A percentile compares a stretch with the other conserved stretches of the same genome.
Conservation (phyloP, 2,329 filamentous ascomycete species). For the Rhytidhysteron rufulum region DNA sequence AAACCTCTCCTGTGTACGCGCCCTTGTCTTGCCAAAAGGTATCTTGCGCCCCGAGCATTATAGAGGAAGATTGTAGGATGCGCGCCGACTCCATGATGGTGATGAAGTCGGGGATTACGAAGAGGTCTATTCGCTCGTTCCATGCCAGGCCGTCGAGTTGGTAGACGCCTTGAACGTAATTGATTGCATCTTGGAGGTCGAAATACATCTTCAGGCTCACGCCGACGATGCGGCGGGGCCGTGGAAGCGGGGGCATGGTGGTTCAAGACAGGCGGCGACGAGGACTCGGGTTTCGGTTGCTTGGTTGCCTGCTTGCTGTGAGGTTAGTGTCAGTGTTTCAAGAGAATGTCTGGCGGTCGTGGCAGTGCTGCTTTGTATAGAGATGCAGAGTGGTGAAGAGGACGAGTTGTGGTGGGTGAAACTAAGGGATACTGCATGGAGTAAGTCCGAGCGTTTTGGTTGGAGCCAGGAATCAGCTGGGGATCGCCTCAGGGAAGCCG, state of each 20-base stretch:
- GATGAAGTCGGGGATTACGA: conserved; percentile 75
- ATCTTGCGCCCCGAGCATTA: conserved; percentile 73
- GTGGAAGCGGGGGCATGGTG: conserved; percentile 27
- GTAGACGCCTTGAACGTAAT: conserved; percentile 42
- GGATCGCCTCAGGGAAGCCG: conserved; percentile 10
- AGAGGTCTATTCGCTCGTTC: conserved; percentile 62
- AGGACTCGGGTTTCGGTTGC: too few species aligned
- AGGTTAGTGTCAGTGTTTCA: too few species aligned
- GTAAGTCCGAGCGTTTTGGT: conserved; percentile 10
- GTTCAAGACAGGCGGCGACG: background rate
- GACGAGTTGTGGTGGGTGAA: background rate
- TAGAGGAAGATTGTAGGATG: conserved; percentile 46
- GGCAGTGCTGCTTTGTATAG: background rate
- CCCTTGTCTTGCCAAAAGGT: conserved; percentile 66
- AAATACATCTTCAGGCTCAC: conserved; percentile 82
- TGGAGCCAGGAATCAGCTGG: conserved; percentile 1
- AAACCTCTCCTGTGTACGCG: conserved; percentile 75
- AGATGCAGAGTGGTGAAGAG: background rate
- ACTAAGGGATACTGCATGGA: conserved; percentile 15
- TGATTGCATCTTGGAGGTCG: conserved; percentile 58
- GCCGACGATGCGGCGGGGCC: conserved; percentile 62
- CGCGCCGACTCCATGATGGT: conserved; percentile 55
- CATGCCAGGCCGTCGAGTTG: conserved; percentile 49
- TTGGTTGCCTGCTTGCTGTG: too few species aligned
- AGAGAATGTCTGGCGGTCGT: background rate